Base-by-base conservation (phyloP, 106 monocot species). In the Dioscorea dumetorum region DNA sequence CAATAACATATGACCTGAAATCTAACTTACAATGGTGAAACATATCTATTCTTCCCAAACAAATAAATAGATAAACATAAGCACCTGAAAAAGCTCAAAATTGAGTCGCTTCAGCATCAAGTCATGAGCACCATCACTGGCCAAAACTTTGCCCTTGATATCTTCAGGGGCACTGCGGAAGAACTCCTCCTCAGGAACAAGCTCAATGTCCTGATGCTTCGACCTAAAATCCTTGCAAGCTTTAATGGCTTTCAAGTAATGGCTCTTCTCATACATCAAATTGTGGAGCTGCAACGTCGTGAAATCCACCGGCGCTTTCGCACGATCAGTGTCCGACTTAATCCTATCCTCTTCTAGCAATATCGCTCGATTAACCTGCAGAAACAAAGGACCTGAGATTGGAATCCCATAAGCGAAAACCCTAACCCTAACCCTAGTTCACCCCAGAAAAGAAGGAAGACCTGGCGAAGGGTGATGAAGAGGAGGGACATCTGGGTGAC, bases 101-200 rank as follows among this genome's bases (percentile, higher is more conserved):
- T 85, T 86, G 64, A 99, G 87, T 71, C 99, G 84, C 76, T 99
- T 99, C 33, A 99, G 78, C 93, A 99, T 99, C 76, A 90, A 74
- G 75, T 99, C 90, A 33, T 99, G 99, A 6, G 79, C 70, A 0
- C 67, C 73, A 16, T 93, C 93, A 8, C 21, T 72, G 0, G 85
- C 87, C 31, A 87, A 51, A 14, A 77, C 73, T 51, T 81, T 79
- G 12, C 73, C 80, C 24, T 83, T 87, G 61, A 99, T 93, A 11
- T 87, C 81, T 28, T 85, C 85, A 0, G 93, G 93, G 0, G 99
- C 90, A 28, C 67, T 72, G 8, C 67, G 49, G 57, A 85, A 80
- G 72, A 87, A 93, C 60, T 90, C 93, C 61, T 87, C 87, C 75
- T 93, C 87, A 0, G 93, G 83, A 20, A 85, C 99, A 33, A 99